phyloP scores from a whole-genome alignment of 257 asterid species.

The Cynanchum wilfordii region DNA sequence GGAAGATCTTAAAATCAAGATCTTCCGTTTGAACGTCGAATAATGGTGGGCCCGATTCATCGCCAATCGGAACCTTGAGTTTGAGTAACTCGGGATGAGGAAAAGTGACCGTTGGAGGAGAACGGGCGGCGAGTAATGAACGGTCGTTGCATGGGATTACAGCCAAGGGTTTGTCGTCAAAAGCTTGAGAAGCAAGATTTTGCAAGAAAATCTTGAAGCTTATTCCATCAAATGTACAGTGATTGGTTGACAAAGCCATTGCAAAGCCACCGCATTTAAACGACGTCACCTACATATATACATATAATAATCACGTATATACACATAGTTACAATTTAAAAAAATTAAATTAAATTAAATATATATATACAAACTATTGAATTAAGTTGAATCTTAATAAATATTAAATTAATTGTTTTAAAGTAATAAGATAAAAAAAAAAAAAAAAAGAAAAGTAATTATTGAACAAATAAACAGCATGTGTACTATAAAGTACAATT shows the following conservation, averaged over 20 bases:
- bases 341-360: too few species aligned
- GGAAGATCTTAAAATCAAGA: conserved; percentile 54
- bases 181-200: conserved; percentile 80
- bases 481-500: not conserved
- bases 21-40: conserved; percentile 46
- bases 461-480: not conserved
- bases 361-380: too few species aligned
- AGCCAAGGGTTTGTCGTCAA: conserved; percentile 54
- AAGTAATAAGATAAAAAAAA: too few species aligned
- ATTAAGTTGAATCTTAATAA: too few species aligned
- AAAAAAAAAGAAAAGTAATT: too few species aligned
- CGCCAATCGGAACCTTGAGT: conserved; percentile 49
- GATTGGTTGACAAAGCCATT: conserved; percentile 64
- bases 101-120: conserved; percentile 75
- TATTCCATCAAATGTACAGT: conserved; percentile 57
- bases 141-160: conserved; percentile 61
- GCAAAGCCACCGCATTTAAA: conserved; percentile 86
- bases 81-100: conserved; percentile 77
- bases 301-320: too few species aligned
- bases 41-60: conserved; percentile 39
- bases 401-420: too few species aligned
- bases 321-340: too few species aligned
- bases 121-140: conserved; percentile 61
- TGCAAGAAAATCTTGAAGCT: conserved; percentile 60
- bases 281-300: conserved; percentile 53